A percentile compares a stretch with the other conserved stretches of the same genome.
phyloP scores from a whole-genome alignment of 768 basidiomycete species.

The Tylopilus sp. region DNA sequence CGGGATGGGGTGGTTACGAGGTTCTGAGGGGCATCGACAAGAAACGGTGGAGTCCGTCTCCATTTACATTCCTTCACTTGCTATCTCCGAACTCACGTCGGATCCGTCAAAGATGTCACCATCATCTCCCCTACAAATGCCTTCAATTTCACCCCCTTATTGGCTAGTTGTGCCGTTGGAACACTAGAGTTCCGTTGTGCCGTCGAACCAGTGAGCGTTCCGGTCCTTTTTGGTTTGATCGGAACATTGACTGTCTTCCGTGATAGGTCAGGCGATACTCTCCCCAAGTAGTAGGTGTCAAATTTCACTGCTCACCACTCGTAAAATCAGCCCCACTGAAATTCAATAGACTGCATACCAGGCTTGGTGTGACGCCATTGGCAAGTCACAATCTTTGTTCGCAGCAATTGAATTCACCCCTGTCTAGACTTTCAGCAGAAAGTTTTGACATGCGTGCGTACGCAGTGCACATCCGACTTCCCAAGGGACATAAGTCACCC shows the following conservation, averaged over 20 bases:
- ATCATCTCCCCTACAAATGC: constrained; percentile 57
- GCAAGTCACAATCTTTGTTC: constrained; percentile 30
- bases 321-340: background rate
- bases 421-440: constrained; percentile 57
- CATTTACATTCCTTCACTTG: background rate
- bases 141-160: constrained; percentile 43
- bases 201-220: constrained; percentile 64
- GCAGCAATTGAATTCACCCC: constrained; percentile 6
- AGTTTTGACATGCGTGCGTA: constrained; percentile 56
- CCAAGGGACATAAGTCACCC: background rate
- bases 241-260: constrained; percentile 3
- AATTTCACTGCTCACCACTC: background rate
- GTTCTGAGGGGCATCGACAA: constrained; percentile 65
- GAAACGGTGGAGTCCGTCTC: constrained; percentile 59
- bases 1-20: constrained; percentile 79
- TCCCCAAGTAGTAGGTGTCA: constrained; percentile 47
- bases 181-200: constrained; percentile 82
- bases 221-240: background rate
- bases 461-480: background rate
- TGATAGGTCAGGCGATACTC: constrained; percentile 52
- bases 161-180: constrained; percentile 66
- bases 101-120: constrained; percentile 48
- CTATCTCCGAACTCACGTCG: constrained; percentile 2
- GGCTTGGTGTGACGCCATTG: constrained; percentile 75
- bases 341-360: constrained; percentile 54